Base-by-base conservation (phyloP, 2,329 filamentous ascomycete species). In the Fusarium acutatum region DNA sequence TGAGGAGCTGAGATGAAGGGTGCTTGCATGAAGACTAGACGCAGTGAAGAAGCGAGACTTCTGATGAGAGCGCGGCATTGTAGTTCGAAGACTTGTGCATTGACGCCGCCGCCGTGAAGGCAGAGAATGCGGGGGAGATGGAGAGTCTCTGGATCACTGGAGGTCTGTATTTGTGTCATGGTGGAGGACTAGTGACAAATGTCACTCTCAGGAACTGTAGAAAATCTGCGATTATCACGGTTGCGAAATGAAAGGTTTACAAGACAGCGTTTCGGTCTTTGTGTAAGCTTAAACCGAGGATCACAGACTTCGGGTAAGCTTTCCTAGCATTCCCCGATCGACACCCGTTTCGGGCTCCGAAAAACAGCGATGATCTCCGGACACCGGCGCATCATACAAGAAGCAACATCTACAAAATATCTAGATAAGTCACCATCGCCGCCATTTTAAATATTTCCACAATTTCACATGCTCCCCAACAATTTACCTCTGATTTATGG, bases 101-200 rank as follows among this genome's bases (percentile, higher is more conserved):
- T 94, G 72, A 91, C 90, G 69, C 93, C 93, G 76, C 93, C 93
- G 79, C 93, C 93, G 81, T 95, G 93, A n/a, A 95, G 89, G 82
- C 92, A 95, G 75, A 95, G 90, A 74, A 95, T 90, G 67, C 93
- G 91, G 7, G 92, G 92, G 34, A 87, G 83, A 66, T 73, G 60
- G 22, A 78, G 77, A 18, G 70, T 67, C 18, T 71, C 64, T 10
- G 57, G 34, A 14, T 41, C 37, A 24, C 32, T 49, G 11, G 49
- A 62, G 28, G 66, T 64, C 6, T 69, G 53, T 47, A 71, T 70
- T 58, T 76, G 73, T n/a, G 75, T 74, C 71, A 77, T 77, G 26
- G 38, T 44, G 26, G n/a, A 28, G 28, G 14, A 22, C 3, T 14
- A 11, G 43, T 22, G 24, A n/a, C 34, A 30, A 12, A 15, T 12